Evolutionary conservation across 208 protist species (phyloP).

Genomic region (Trypanosoma brucei): DNA sequence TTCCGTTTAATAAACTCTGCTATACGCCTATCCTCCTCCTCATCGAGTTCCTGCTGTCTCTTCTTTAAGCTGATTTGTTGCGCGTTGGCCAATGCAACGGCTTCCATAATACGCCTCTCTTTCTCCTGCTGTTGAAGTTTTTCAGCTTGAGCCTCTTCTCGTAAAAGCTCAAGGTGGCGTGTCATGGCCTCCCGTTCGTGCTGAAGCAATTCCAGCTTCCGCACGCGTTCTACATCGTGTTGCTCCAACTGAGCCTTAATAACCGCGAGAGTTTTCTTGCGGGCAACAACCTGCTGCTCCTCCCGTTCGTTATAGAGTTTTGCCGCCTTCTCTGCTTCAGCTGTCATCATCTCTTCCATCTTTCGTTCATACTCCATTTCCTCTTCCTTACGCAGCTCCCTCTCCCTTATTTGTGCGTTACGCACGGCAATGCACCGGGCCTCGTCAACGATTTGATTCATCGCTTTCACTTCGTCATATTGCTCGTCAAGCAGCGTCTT

Average conservation of each 20-base stretch:
- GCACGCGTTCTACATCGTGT: slow-evolving; percentile 83
- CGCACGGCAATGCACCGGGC: slow-evolving; percentile 89
- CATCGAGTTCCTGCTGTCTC: slow-evolving; percentile 56
- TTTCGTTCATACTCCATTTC: slow-evolving; percentile 58
- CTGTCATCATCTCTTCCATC: slow-evolving; percentile 80
- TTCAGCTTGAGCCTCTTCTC: slow-evolving; percentile 84
- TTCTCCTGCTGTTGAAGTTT: slow-evolving; percentile 74
- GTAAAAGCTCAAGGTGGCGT: slow-evolving; percentile 82
- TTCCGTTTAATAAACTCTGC: slow-evolving; percentile 84
- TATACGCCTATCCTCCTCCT: slow-evolving; percentile 87
- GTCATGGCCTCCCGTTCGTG: slow-evolving; percentile 93
- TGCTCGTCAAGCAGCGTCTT: slow-evolving; percentile 78
- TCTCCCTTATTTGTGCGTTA: slow-evolving; percentile 87
- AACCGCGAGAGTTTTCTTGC: slow-evolving; percentile 67
- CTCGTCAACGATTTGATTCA: slow-evolving; percentile 90
- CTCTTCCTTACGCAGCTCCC: slow-evolving; percentile 52
- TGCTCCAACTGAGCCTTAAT: slow-evolving; percentile 90
- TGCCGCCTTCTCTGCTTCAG: slow-evolving; percentile 83
- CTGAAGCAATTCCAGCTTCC: slow-evolving; percentile 85
- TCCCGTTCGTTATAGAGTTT: slow-evolving; percentile 90
- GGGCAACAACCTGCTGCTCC: slow-evolving; percentile 69
- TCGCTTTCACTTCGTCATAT: slow-evolving; percentile 90
- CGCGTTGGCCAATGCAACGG: slow-evolving; percentile 89
- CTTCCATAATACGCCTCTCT: slow-evolving; percentile 83
- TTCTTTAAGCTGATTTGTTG: slow-evolving; percentile 91